Percentiles rank a stretch among this genome's conserved stretches.
phyloP scores from a whole-genome alignment of 345 rosid species.

The Dipteronia dyeriana region DNA sequence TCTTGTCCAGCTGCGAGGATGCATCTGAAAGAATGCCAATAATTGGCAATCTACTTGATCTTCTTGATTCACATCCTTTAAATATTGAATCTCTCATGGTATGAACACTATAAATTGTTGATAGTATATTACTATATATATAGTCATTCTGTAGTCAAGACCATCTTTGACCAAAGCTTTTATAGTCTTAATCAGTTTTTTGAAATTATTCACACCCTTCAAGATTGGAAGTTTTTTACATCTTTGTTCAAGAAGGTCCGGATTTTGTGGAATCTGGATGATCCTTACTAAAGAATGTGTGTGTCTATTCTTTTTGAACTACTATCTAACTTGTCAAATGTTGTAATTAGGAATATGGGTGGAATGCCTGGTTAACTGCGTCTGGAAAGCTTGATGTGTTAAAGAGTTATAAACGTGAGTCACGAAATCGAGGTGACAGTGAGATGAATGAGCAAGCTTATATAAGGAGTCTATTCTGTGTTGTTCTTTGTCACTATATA shows the following conservation, averaged over 20 bases:
- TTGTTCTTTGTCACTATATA: constrained; percentile 82
- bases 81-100: constrained; percentile 95
- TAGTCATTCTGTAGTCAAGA: neutral
- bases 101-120: constrained; percentile 24
- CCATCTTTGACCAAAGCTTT: neutral
- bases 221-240: neutral
- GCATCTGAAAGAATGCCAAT: constrained; percentile 66
- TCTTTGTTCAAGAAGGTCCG: neutral
- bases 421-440: constrained; percentile 38
- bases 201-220: neutral
- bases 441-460: constrained; percentile 60
- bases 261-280: neutral
- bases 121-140: neutral
- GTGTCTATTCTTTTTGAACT: constrained; percentile 3
- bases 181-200: neutral
- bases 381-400: constrained; percentile 68
- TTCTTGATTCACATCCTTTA: constrained; percentile 83
- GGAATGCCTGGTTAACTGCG: constrained; percentile 88
- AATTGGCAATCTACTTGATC: constrained; percentile 72
- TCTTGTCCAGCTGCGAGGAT: constrained; percentile 67
- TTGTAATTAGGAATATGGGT: constrained; percentile 75
- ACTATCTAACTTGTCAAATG: constrained; percentile 28
- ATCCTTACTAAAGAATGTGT: neutral
- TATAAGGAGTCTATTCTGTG: constrained; percentile 70
- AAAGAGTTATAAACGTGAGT: constrained; percentile 53